Conservation (phyloP, 163 green algal genomes). For the Scenedesmus sp. region DNA sequence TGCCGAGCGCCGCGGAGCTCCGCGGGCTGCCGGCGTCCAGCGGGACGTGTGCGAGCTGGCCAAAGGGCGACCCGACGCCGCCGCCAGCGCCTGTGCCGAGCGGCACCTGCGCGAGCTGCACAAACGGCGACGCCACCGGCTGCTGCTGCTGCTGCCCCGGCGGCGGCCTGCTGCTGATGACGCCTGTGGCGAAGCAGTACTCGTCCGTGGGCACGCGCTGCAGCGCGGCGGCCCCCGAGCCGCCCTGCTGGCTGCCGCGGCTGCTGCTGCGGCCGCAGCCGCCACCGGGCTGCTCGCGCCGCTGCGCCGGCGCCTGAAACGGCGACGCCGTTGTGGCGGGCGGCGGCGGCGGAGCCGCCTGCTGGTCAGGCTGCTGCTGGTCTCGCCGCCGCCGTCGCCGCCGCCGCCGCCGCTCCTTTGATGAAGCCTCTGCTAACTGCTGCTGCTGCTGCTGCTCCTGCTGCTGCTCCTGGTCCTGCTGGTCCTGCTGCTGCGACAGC, state of each 20-base stretch:
- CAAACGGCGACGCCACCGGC: too few species aligned
- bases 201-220: neutral
- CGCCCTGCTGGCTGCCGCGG: neutral
- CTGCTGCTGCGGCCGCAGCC: neutral
- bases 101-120: neutral
- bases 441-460: neutral
- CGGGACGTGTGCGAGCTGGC: too few species aligned
- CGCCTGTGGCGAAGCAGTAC: neutral
- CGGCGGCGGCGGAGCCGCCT: too few species aligned
- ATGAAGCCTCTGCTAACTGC: too few species aligned
- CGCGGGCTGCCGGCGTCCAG: too few species aligned
- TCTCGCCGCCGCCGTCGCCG: too few species aligned
- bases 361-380: too few species aligned
- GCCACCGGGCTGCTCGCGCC: neutral
- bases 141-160: neutral
- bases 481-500: too few species aligned
- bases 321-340: too few species aligned
- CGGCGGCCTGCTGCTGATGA: neutral
- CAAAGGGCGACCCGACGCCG: neutral
- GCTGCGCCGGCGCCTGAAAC: too few species aligned
- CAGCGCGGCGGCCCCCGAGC: neutral
- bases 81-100: neutral
- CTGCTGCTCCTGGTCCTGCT: neutral
- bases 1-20: too few species aligned
- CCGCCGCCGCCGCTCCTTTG: too few species aligned